Evolutionary conservation across 768 basidiomycete species (phyloP).

Genomic region (Hygrophorus pudorinus): DNA sequence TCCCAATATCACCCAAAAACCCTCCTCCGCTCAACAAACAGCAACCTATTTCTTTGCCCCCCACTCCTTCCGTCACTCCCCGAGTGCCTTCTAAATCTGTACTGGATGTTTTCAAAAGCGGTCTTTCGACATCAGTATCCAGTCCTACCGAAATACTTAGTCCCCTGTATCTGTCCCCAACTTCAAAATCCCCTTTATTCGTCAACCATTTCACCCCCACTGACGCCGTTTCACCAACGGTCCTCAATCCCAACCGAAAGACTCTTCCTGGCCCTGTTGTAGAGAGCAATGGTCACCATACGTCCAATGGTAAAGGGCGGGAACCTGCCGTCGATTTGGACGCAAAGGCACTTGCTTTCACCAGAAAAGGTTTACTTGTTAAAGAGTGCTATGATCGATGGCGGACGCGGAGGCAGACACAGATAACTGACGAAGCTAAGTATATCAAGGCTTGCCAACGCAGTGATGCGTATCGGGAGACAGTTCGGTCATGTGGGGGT

Average conservation of each 20-base stretch:
- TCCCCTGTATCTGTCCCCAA: constrained; percentile 30
- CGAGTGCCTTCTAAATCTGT: constrained; percentile 21
- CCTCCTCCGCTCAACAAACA: constrained; percentile 30
- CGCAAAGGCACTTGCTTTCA: constrained; percentile 33
- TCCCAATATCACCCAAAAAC: constrained; percentile 19
- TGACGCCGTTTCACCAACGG: constrained; percentile 4
- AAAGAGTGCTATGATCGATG: constrained; percentile 34
- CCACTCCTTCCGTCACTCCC: constrained; percentile 28
- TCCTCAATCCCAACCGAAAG: background rate
- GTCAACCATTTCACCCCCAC: constrained; percentile 8
- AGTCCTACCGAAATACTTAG: constrained; percentile 29
- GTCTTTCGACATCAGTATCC: constrained; percentile 14
- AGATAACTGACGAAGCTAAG: constrained; percentile 33
- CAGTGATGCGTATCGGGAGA: constrained; percentile 52
- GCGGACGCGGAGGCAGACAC: constrained; percentile 24
- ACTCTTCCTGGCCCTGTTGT: background rate
- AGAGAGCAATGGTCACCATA: background rate
- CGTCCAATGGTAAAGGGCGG: constrained; percentile 4
- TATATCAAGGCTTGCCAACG: constrained; percentile 54
- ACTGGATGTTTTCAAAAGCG: constrained; percentile 23
- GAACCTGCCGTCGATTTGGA: constrained; percentile 22
- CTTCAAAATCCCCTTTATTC: constrained; percentile 13
- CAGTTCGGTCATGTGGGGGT: constrained; percentile 20
- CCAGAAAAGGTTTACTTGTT: constrained; percentile 28
- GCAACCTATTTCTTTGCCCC: constrained; percentile 37